These are phyloP conservation scores for Conticribra weissflogii DNA, from an alignment of 108 stramenopile genomes.

Conservation along the genomic window DNA sequence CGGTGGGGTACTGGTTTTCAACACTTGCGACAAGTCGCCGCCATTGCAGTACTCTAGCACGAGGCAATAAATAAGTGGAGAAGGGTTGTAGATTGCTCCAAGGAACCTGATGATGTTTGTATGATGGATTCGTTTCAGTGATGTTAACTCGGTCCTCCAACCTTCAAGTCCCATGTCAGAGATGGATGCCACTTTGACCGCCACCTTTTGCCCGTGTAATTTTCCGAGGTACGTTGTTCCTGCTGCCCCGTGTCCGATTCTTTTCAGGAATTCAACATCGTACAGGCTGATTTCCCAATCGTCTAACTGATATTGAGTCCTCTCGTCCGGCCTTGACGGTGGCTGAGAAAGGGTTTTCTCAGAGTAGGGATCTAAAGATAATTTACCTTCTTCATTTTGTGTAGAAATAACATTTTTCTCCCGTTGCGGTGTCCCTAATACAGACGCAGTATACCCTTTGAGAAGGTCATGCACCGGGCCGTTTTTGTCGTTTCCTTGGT, in stretches of 20 bases:
- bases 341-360: conserved; percentile 17
- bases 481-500: no score
- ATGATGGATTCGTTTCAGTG: conserved; percentile 69
- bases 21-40: conserved; percentile 56
- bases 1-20: conserved; percentile 51
- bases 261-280: conserved; percentile 68
- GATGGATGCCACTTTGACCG: conserved; percentile 74
- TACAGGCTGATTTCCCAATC: conserved; percentile 79
- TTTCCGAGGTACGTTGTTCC: conserved; percentile 77
- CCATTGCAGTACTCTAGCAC: conserved; percentile 79
- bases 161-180: conserved; percentile 73
- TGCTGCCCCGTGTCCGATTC: conserved; percentile 64
- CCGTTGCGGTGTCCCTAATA: no score
- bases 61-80: conserved; percentile 69
- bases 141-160: conserved; percentile 66
- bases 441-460: no score
- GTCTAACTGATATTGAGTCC: conserved; percentile 29
- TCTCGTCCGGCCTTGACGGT: conserved; percentile 14
- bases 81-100: conserved; percentile 67
- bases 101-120: conserved; percentile 74
- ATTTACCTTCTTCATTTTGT: no score
- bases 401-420: no score
- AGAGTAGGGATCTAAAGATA: no score
- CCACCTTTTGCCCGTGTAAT: conserved; percentile 66
- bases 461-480: background rate